Evolutionary conservation across 2,329 filamentous ascomycete species (phyloP), one percentile per base, ranked within the genome.

Genomic region (Cytospora chrysosperma): DNA sequence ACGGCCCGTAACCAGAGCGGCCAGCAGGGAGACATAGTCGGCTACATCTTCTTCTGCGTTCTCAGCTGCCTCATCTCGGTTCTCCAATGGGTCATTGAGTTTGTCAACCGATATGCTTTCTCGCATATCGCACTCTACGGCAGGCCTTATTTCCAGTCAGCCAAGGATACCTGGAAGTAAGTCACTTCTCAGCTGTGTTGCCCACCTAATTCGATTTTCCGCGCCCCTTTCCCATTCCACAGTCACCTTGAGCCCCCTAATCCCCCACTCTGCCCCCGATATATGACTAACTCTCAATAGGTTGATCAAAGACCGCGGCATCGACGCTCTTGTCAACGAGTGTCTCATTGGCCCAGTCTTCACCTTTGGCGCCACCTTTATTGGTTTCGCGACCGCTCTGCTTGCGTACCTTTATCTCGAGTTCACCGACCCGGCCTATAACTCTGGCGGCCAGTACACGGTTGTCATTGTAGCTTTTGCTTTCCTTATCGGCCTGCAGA

Each of bases 101-200:
- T 97, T 71, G 82, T 97, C 77, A 98, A 98, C 77, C 87, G 92
- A 69, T 97, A 96, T 69, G 93, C 93, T 0, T 97, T 96, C 76
- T 93, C 88, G 32, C 92, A 97, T 73, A 96, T 98, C 72, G 93
- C 94, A 0, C 81, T 97, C 0, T 97, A 97, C 73, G 94, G 94
- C 21, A 96, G 96, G 75, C 79, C 90, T 0, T 98, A 97, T 73
- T 84, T 97, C 61, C 82, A 87, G 1, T 91, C 93, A 0, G 93
- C 93, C 40, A 97, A 96, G 77, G 91, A 92, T 69, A 96, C 92
- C 0, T 96, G 92, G 91, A 86, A 72, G 69, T 84, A 74, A 71
- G 78, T 79, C 27, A 34, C n/a, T 8, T 40, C 17, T 30, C 9
- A 34, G 17, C 19, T 40, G 17, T 40, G 37, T 6, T 40, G 37